Evolutionary conservation across 495 filamentous ascomycete species (phyloP).

Genomic region (Hypomontagnella submonticulosa): DNA sequence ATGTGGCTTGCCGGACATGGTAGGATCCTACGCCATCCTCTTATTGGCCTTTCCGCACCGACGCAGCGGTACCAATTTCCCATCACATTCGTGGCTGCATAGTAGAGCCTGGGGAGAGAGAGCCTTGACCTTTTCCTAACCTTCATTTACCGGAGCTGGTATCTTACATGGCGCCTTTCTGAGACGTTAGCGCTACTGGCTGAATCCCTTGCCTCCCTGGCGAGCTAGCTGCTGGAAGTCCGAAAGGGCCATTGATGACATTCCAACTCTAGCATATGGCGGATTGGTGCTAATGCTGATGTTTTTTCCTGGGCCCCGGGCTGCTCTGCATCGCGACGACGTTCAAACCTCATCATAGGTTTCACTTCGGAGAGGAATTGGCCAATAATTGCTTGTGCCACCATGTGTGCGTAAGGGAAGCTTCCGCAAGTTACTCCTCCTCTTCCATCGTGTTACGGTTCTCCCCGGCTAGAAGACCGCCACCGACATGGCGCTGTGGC

Average conservation of each 20-base stretch:
- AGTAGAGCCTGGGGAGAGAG: slow-evolving; percentile 16
- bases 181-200: slow-evolving; percentile 34
- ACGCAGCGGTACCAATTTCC: slow-evolving; percentile 38
- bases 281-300: slow-evolving; percentile 16
- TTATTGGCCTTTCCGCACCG: slow-evolving; percentile 42
- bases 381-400: slow-evolving; percentile 23
- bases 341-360: slow-evolving; percentile 17
- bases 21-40: slow-evolving; percentile 17
- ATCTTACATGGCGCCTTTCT: slow-evolving; percentile 23
- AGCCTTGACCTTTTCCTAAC: slow-evolving; percentile 5
- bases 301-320: slow-evolving; percentile 7
- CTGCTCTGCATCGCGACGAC: slow-evolving; percentile 7
- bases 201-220: slow-evolving; percentile 32
- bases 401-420: slow-evolving; percentile 27
- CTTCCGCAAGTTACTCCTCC: slow-evolving; percentile 27
- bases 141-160: slow-evolving; percentile 13
- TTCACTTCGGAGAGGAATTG: slow-evolving; percentile 19
- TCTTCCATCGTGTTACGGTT: slow-evolving; percentile 24
- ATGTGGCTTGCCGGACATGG: slow-evolving; percentile 36
- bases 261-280: slow-evolving; percentile 23
- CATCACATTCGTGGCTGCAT: slow-evolving; percentile 31
- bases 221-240: slow-evolving; percentile 27
- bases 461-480: slow-evolving; percentile 13
- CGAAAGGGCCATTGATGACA: slow-evolving; percentile 29
- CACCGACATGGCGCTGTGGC: slow-evolving; percentile 8